phyloP scores from a whole-genome alignment of 2,329 filamentous ascomycete genomes.

The Fusarium guadeloupense region DNA sequence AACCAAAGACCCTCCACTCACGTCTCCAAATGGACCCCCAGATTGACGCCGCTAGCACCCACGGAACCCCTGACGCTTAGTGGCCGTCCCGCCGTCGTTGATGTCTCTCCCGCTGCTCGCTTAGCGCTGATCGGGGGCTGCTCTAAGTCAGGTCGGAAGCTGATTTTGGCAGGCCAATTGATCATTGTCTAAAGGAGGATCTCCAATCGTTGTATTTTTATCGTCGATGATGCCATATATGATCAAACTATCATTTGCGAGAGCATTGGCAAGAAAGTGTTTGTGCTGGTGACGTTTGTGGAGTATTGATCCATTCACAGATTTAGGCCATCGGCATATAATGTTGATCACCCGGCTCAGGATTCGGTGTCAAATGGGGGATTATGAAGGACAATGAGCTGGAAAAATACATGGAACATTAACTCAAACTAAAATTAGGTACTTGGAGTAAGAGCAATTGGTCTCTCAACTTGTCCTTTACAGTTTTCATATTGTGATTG shows the following conservation, averaged over 20 bases:
- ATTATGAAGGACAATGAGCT: constrained; percentile 18
- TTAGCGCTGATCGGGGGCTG: constrained; percentile 43
- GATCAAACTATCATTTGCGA: background rate
- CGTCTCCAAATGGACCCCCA: constrained; percentile 38
- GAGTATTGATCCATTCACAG: background rate
- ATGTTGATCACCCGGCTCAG: constrained; percentile 15
- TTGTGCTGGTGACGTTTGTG: background rate
- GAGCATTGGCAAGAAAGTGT: background rate
- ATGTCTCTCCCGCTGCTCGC: constrained; percentile 39
- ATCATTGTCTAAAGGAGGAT: background rate
- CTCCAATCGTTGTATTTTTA: constrained; percentile 11
- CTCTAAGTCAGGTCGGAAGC: constrained; percentile 33
- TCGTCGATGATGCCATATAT: background rate
- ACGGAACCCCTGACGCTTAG: constrained; percentile 40
- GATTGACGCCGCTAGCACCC: constrained; percentile 45
- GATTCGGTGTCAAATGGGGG: constrained; percentile 17
- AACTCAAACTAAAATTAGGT: constrained; percentile 18
- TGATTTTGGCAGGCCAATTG: constrained; percentile 21
- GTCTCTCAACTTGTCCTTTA: background rate
- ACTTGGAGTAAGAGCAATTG: no score
- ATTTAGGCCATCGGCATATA: constrained; percentile 22
- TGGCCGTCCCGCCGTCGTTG: constrained; percentile 40
- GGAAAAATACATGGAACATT: constrained; percentile 26
- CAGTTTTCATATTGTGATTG: background rate
- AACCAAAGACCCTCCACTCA: constrained; percentile 32